Evolutionary conservation across 2,329 filamentous ascomycete genomes (phyloP).

Genomic region (Rhexocercosporidium sp.): DNA sequence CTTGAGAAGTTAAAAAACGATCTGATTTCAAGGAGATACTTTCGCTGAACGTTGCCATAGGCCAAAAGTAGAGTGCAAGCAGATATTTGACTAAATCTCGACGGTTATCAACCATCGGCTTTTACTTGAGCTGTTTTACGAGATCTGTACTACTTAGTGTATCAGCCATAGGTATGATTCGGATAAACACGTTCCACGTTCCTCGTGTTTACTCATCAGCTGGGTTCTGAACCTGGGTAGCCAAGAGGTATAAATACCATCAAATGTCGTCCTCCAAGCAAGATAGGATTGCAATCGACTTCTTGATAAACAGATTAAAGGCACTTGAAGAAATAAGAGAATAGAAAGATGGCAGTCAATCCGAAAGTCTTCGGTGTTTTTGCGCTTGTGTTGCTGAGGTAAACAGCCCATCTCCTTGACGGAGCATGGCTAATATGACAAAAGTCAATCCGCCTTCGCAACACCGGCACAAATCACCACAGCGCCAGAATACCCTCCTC

Average conservation of each 20-base stretch:
- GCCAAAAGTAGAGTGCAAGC: too few relatives aligned
- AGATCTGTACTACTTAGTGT: neutral
- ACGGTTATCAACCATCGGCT: neutral
- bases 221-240: too few relatives aligned
- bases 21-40: too few relatives aligned
- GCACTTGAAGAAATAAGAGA: neutral
- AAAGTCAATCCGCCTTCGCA: conserved; percentile 19
- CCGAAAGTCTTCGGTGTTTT: neutral
- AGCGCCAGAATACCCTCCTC: conserved; percentile 4
- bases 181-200: neutral
- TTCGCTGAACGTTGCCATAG: too few relatives aligned
- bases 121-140: neutral
- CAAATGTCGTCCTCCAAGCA: neutral
- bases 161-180: neutral
- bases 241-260: neutral
- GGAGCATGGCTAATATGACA: neutral
- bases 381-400: conserved; percentile 22
- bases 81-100: too few relatives aligned
- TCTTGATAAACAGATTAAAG: too few relatives aligned
- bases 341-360: conserved; percentile 8
- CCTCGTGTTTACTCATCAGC: neutral
- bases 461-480: conserved; percentile 17
- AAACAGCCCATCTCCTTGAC: neutral
- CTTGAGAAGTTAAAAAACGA: too few relatives aligned
- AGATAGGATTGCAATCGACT: too few relatives aligned